Conservation (phyloP, 2,329 filamentous ascomycete genomes). For the Fusarium torreyae region DNA sequence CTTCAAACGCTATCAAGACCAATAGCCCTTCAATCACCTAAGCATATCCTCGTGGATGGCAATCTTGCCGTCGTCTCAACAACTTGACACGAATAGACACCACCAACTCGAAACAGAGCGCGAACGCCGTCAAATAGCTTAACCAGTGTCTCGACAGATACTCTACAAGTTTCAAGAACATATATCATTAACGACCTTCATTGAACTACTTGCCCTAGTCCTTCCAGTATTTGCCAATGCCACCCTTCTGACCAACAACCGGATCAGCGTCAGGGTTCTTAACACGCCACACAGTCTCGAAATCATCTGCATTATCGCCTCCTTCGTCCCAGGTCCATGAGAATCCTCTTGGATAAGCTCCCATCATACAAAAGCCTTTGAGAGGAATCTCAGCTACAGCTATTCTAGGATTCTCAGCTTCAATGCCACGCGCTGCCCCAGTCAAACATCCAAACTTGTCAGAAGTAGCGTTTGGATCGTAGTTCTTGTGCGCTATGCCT, state of each 20-base stretch:
- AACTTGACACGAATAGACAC: too few species aligned
- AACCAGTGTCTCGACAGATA: fast-evolving
- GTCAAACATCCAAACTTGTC: conserved; percentile 19
- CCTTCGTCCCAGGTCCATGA: conserved; percentile 32
- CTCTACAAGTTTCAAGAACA: too few species aligned
- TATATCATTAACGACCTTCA: fast-evolving
- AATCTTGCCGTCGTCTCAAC: too few species aligned
- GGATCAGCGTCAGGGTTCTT: conserved; percentile 12
- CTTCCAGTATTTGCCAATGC: conserved; percentile 16
- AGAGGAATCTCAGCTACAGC: conserved; percentile 8
- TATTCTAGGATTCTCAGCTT: conserved; percentile 1
- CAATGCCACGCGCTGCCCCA: conserved; percentile 14
- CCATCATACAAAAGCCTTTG: conserved; percentile 29
- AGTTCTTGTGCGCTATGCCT: conserved; percentile 20
- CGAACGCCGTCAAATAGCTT: conserved; percentile 3
- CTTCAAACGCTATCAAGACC: too few species aligned
- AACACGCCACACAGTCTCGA: conserved; percentile 7
- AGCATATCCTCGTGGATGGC: too few species aligned
- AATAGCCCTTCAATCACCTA: too few species aligned
- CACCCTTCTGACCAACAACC: neutral
- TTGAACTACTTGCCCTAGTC: fast-evolving
- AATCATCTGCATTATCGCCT: conserved; percentile 11
- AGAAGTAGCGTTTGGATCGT: neutral
- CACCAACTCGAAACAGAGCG: too few species aligned
- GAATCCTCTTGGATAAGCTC: conserved; percentile 11